These are phyloP conservation scores for Penicillium hesseltinei DNA, from an alignment of 2,329 filamentous ascomycete species.

Conservation along the genomic window DNA sequence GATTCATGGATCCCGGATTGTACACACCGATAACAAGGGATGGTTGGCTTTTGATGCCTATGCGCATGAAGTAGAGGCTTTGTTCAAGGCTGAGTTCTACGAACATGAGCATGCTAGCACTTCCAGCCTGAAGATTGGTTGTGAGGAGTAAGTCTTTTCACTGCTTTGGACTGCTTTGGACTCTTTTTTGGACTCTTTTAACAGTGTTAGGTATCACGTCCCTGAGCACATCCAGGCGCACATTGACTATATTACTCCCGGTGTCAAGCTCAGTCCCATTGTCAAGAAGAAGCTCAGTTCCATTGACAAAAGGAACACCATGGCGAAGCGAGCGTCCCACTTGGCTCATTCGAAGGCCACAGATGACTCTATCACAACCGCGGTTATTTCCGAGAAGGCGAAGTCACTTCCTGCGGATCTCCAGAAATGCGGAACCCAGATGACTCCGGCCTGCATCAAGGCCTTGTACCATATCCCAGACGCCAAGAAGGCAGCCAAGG, in stretches of 20 bases:
- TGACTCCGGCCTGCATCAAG: slow-evolving; percentile 58
- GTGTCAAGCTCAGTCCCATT: slow-evolving; percentile 50
- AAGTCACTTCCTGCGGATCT: slow-evolving; percentile 29
- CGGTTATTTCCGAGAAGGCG: slow-evolving; percentile 17
- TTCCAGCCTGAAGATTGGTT: slow-evolving; percentile 31
- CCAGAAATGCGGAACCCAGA: slow-evolving; percentile 51
- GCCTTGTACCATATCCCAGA: slow-evolving; percentile 50
- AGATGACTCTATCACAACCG: neutral
- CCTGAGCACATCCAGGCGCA: slow-evolving; percentile 49
- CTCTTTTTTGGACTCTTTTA: neutral
- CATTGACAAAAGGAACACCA: slow-evolving; percentile 24
- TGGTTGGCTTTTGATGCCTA: slow-evolving; percentile 58
- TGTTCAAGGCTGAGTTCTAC: slow-evolving; percentile 56
- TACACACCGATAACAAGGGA: slow-evolving; percentile 51
- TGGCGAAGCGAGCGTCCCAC: slow-evolving; percentile 23
- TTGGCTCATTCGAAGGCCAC: slow-evolving; percentile 13
- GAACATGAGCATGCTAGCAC: slow-evolving; percentile 46
- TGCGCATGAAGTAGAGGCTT: slow-evolving; percentile 52
- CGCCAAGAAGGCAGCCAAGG: slow-evolving; percentile 37
- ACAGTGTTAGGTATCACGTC: slow-evolving; percentile 45
- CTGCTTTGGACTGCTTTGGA: neutral
- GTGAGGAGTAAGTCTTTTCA: slow-evolving; percentile 38
- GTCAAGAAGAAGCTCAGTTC: slow-evolving; percentile 41
- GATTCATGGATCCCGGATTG: slow-evolving; percentile 49
- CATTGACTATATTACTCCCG: slow-evolving; percentile 58